Percentiles rank a stretch among this genome's conserved stretches.
Conservation (phyloP, 1,139 yeast species). For the Schwanniomyces etchellsii region DNA sequence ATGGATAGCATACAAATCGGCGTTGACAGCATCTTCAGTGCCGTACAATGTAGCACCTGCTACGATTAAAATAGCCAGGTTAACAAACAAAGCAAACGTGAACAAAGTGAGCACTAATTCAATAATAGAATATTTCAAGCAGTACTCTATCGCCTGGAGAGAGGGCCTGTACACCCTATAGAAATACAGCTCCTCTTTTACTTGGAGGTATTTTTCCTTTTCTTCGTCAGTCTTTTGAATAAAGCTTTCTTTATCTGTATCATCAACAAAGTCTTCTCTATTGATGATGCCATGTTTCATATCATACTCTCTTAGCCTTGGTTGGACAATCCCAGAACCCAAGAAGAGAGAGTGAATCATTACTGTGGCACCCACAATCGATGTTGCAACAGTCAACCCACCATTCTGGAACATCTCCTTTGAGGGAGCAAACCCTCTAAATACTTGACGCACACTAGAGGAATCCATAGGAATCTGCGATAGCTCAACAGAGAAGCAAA, state of each 20-base stretch:
- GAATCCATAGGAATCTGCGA: conserved; percentile 43
- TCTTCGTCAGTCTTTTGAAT: conserved; percentile 4
- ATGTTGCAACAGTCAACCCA: conserved; percentile 71
- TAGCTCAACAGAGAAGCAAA: conserved; percentile 68
- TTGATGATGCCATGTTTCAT: conserved; percentile 36
- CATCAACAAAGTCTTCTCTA: conserved; percentile 14
- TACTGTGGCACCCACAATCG: conserved; percentile 77
- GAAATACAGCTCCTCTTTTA: conserved; percentile 29
- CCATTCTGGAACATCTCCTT: conserved; percentile 52
- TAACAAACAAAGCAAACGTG: conserved; percentile 73
- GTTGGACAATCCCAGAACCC: conserved; percentile 73
- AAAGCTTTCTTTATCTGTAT: conserved; percentile 2
- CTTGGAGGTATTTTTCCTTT: conserved; percentile 9
- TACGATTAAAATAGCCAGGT: conserved; percentile 69
- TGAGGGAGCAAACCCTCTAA: conserved; percentile 72
- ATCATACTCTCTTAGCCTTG: conserved; percentile 62
- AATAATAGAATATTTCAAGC: conserved; percentile 59
- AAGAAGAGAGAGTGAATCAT: conserved; percentile 77
- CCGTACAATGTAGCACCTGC: conserved; percentile 70
- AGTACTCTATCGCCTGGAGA: conserved; percentile 55
- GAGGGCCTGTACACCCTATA: conserved; percentile 56
- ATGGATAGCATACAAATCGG: conserved; percentile 71
- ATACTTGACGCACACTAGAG: conserved; percentile 42
- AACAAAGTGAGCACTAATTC: conserved; percentile 65
- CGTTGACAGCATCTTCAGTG: conserved; percentile 60